Base-by-base conservation (phyloP, 768 basidiomycete genomes). In the Baorangia bicolor region DNA sequence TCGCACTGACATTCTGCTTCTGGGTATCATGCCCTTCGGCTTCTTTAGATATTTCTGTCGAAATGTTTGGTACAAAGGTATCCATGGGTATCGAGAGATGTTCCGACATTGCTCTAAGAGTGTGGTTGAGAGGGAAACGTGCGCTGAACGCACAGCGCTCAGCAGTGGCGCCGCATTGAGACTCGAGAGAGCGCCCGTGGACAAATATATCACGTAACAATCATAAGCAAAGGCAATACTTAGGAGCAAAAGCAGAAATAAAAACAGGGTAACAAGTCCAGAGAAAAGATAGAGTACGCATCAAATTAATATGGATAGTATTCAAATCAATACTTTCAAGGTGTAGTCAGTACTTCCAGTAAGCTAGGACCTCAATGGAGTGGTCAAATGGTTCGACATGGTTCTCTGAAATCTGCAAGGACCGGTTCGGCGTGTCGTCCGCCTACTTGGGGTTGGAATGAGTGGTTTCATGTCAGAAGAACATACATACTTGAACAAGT, bases 51-150 rank as follows among this genome's bases (percentile, higher is more conserved):
- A 10, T 5, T 6, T 34, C 50, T 27, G 30, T 38, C 3, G 46
- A 63, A n/a, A 4, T 34, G 8, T 18, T 40, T 31, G 42, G 1
- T 33, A 2, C 9, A 23, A 65, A 1, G 34, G 31, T 45, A 20
- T 49, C 55, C 66, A 67, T 66, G 37, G 57, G 56, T 56, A 69
- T 67, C 14, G 50, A 42, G 48, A 62, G 42, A 31, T 65, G 60
- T 13, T 31, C 53, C 14, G 50, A 6, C 66, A 67, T 68, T 39
- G 54, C 11, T 56, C 28, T 4, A 25, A 37, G 40, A 28, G 10
- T 0, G 44, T 52, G 37, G 56, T 25, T 8, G 46, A 47, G 28
- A 53, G 37, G 30, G 13, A 45, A 44, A 51, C 56, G 45, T 11
- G 58, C 31, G 35, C 20, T 6, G 7, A 10, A 46, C 55, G 25